Base-by-base conservation (phyloP, 495 filamentous ascomycete species). In the Apiosordaria backusii region DNA sequence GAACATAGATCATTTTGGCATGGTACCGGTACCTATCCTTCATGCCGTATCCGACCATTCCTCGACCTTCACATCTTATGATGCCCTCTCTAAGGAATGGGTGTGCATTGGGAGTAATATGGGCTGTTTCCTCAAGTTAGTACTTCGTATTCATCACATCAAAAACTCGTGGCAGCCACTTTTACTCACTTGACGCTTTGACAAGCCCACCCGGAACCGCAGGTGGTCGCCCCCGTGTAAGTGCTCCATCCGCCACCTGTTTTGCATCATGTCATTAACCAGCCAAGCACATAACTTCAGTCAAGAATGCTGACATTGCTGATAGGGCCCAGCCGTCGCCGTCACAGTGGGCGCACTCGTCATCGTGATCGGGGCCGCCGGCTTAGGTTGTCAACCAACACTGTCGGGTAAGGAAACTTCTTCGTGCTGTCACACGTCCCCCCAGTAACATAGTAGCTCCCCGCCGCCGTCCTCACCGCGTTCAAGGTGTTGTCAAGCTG, bases 401-500 rank as follows among this genome's bases (percentile, higher is more conserved):
- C 50, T 3, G 60, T 61, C 21, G 65, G 65, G 23, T 62, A 67
- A 15, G 65, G 65, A 25, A 67, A 67, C 65, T 67, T 67, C 21
- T 25, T 27, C 1, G 19, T 15, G 59, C 29, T 19, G 35, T 67
- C 65, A 35, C 65, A 67, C 21, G 24, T 59, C 0, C 65, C 60
- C 5, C 60, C 65, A 2, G 29, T 6, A 15, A 10, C 5, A 19
- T 58, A 67, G 13, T 18, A 62, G 50, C 7, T 18, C 18, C 29
- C 53, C 19, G 65, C 60, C 50, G 57, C 65, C 26, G 26, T 6
- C 60, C 26, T 52, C 16, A 62, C 62, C 50, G 53, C 24, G 4
- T 19, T 27, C 18, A 67, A 16, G 52, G 62, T 59, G 65, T 52
- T 50, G 18, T 26, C 22, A n/a, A 67, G 58, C 19, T 67, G 60